A percentile compares a stretch with the other conserved stretches of the same genome.
Conservation (phyloP, 345 rosid species). For the Raphanus raphanistrum region DNA sequence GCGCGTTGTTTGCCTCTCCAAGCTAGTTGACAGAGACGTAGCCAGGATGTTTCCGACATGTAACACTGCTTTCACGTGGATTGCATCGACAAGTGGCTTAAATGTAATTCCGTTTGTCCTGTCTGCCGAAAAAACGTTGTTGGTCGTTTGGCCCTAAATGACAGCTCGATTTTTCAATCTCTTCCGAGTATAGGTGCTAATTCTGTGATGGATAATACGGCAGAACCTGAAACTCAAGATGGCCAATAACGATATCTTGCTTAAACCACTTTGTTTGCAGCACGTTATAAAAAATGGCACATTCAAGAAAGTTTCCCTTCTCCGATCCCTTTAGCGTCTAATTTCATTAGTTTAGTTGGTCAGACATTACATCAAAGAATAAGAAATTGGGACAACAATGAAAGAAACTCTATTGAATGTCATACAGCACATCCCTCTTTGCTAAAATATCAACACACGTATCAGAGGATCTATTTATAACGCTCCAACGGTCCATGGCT, state of each 20-base stretch:
- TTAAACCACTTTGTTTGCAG: neutral
- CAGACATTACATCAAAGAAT: neutral
- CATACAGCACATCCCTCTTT: neutral
- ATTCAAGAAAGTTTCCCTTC: neutral
- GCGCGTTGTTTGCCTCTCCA: constrained; percentile 74
- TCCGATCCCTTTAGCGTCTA: neutral
- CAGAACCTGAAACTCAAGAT: neutral
- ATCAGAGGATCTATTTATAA: neutral
- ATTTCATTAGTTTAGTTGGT: neutral
- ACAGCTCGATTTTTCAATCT: neutral
- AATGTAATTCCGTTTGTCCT: constrained; percentile 54
- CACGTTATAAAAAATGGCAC: neutral
- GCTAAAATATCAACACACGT: neutral
- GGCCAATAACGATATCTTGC: neutral
- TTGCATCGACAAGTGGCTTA: constrained; percentile 59
- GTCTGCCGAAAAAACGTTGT: constrained; percentile 46
- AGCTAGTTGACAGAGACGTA: constrained; percentile 60
- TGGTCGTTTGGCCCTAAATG: neutral
- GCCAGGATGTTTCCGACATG: constrained; percentile 64
- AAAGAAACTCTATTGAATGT: neutral
- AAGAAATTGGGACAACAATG: neutral
- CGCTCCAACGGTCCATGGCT: too few species aligned
- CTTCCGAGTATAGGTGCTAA: neutral
- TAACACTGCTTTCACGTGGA: constrained; percentile 75
- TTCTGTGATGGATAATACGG: neutral